These are phyloP conservation scores for Barbatosphaeria neglecta DNA, from an alignment of 495 filamentous ascomycete genomes.

Conservation along the genomic window DNA sequence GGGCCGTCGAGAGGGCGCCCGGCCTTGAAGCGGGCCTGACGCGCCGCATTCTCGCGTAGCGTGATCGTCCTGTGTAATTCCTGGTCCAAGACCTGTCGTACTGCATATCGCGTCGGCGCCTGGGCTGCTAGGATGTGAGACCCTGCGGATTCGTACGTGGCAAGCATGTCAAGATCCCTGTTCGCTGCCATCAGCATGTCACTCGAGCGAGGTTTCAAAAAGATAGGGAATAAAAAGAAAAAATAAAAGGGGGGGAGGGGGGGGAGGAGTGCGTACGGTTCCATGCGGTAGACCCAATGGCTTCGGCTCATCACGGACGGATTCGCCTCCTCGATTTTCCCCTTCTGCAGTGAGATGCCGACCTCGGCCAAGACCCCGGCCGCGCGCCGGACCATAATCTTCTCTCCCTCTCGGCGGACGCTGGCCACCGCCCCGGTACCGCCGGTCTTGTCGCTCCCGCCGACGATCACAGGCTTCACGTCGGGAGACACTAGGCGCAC, in stretches of 20 bases:
- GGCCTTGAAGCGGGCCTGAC: constrained; percentile 42
- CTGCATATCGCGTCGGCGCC: constrained; percentile 70
- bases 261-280: constrained; percentile 53
- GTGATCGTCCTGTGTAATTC: constrained; percentile 63
- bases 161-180: constrained; percentile 53
- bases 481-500: constrained; percentile 74
- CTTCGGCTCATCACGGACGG: constrained; percentile 36
- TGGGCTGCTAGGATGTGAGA: constrained; percentile 32
- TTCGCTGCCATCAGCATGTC: no score
- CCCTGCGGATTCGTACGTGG: constrained; percentile 46
- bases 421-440: constrained; percentile 59
- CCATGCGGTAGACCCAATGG: constrained; percentile 85
- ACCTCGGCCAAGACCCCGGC: constrained; percentile 69
- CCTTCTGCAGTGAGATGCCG: constrained; percentile 71
- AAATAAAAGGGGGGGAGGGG: not conserved
- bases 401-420: constrained; percentile 76
- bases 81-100: constrained; percentile 84
- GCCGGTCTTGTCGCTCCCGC: constrained; percentile 49
- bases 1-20: constrained; percentile 21
- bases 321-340: constrained; percentile 54
- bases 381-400: constrained; percentile 62
- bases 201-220: no score
- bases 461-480: constrained; percentile 84
- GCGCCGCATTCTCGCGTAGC: constrained; percentile 44
- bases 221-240: no score